A percentile compares a stretch with the other conserved stretches of the same genome.
phyloP scores from a whole-genome alignment of 192 early-diverging fungal genomes.

The Haplosporangium gracile region DNA sequence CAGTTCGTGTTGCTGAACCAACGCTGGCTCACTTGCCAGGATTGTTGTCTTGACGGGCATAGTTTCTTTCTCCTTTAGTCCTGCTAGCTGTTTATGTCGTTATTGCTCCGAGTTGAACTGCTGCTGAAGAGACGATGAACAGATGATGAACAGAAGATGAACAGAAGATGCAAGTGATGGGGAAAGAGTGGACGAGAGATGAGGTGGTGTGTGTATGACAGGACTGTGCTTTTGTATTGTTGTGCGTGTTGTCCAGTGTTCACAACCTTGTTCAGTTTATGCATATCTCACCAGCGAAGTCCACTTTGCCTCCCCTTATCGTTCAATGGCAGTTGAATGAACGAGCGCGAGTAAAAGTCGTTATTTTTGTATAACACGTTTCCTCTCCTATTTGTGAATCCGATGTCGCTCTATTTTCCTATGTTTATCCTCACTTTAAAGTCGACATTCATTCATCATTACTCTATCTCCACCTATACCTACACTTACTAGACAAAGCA shows the following conservation, averaged over 20 bases:
- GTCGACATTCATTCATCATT: neutral
- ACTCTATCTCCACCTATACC: neutral
- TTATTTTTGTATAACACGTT: neutral
- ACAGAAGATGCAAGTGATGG: neutral
- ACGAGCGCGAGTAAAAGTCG: neutral
- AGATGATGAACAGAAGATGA: neutral
- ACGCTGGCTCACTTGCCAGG: conserved; percentile 15
- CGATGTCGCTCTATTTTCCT: neutral
- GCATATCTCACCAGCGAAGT: neutral
- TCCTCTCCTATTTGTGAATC: neutral
- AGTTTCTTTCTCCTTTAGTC: neutral
- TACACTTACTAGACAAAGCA: neutral
- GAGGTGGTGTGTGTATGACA: neutral
- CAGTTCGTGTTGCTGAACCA: conserved; percentile 37
- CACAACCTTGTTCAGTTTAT: neutral
- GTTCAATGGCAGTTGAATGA: too few relatives aligned
- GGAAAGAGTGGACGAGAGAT: neutral
- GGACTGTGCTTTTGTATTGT: neutral
- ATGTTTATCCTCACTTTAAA: neutral
- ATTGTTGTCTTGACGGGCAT: conserved; percentile 44
- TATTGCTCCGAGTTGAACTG: neutral
- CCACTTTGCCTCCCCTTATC: neutral
- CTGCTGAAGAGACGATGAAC: neutral
- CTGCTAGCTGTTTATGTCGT: neutral
- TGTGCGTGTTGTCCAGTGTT: too few relatives aligned